Percentiles rank a stretch among this genome's conserved stretches.
Conservation (phyloP, 129 eudicot genomes). For the Heracleum sosnowskyi region DNA sequence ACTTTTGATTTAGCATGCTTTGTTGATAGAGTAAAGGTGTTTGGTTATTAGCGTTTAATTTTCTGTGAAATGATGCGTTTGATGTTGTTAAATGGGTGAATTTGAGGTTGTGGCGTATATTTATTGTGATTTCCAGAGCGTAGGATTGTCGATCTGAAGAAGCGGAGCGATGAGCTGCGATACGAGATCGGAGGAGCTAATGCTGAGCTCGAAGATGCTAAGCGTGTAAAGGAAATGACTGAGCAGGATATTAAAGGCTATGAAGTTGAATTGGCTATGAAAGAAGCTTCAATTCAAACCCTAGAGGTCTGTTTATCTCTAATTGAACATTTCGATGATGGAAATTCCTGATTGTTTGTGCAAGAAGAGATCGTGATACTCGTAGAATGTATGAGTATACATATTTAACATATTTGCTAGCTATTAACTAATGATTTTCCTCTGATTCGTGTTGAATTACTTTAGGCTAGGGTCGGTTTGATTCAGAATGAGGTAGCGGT, state of each 20-base stretch:
- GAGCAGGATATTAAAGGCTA: conserved; percentile 70
- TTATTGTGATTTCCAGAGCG: conserved; percentile 37
- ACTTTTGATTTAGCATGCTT: neutral
- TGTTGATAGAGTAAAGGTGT: neutral
- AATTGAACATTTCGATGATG: neutral
- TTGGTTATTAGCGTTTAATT: neutral
- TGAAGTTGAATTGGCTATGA: conserved; percentile 66
- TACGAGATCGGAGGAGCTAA: conserved; percentile 37
- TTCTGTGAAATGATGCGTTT: conserved; percentile 9
- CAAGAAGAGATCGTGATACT: no score
- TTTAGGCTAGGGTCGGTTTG: conserved; percentile 50
- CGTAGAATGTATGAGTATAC: neutral
- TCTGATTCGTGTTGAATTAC: conserved; percentile 12
- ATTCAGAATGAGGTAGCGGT: conserved; percentile 51
- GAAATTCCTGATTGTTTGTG: no score
- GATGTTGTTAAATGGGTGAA: neutral
- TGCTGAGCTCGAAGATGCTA: conserved; percentile 47
- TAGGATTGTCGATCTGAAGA: conserved; percentile 50
- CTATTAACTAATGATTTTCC: neutral
- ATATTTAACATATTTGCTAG: neutral
- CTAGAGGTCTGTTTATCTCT: conserved; percentile 38
- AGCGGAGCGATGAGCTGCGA: conserved; percentile 42
- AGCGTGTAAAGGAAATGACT: conserved; percentile 41
- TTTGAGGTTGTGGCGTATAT: neutral
- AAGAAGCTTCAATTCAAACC: conserved; percentile 60